Evolutionary conservation across 2,329 filamentous ascomycete genomes (phyloP).

Genomic region (Colletotrichum sp.): DNA sequence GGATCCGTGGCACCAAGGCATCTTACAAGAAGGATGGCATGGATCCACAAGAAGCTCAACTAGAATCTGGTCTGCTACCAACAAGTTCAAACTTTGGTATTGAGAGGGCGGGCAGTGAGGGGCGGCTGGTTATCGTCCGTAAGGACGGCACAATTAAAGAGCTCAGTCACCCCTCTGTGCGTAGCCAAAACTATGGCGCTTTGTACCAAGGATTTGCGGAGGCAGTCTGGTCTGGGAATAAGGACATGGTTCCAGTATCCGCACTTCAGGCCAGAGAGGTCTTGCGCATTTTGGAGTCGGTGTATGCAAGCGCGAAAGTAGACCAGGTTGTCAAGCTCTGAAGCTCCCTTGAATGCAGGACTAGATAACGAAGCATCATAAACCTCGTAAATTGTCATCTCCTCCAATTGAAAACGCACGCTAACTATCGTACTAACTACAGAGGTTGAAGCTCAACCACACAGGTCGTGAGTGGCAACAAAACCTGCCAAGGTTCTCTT

Average conservation of each 20-base stretch:
- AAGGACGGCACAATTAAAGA: not conserved
- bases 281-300: not conserved
- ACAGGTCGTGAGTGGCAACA: not conserved
- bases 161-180: not conserved
- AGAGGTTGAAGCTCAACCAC: not conserved
- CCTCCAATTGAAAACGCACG: not conserved
- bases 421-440: not conserved
- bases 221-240: not conserved
- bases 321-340: not conserved
- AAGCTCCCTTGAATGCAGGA: not conserved
- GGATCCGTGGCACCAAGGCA: not conserved
- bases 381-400: not conserved
- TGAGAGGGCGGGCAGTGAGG: not conserved
- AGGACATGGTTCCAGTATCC: not conserved
- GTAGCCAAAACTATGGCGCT: not conserved
- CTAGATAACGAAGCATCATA: not conserved
- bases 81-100: not conserved
- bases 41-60: not conserved
- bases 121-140: not conserved
- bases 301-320: not conserved
- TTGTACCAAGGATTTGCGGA: not conserved
- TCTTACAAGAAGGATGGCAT: not conserved
- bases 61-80: not conserved
- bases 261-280: not conserved
- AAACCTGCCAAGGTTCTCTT: not conserved